Evolutionary conservation across 2,329 filamentous ascomycete species (phyloP).

Genomic region (Fusarium sp.): DNA sequence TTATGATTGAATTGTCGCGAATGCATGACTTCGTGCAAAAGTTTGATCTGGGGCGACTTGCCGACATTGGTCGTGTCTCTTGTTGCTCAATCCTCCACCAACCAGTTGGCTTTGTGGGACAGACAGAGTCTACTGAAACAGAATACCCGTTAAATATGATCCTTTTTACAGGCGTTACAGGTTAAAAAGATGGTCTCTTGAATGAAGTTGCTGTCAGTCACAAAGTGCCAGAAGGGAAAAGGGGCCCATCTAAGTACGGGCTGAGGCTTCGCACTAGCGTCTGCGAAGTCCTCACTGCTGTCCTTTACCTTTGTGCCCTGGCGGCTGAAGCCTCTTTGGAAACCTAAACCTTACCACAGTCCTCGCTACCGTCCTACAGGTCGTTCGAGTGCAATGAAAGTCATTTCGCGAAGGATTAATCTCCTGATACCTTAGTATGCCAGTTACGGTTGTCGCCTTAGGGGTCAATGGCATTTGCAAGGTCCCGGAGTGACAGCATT

Average conservation of each 20-base stretch:
- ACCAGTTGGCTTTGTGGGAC: background rate
- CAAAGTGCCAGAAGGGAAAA: background rate
- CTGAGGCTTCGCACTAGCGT: background rate
- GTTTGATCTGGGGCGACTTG: background rate
- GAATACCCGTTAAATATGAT: accelerated
- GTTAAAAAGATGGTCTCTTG: background rate
- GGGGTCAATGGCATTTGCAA: background rate
- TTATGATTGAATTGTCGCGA: background rate
- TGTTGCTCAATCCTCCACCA: background rate
- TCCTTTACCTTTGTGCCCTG: too few species aligned
- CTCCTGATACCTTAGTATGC: background rate
- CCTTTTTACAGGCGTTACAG: accelerated
- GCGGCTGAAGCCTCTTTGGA: too few species aligned
- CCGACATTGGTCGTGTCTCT: background rate
- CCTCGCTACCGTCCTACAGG: background rate
- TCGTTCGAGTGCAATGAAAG: background rate
- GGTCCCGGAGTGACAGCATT: background rate
- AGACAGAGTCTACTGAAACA: accelerated
- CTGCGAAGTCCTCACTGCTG: background rate
- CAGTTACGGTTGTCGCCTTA: background rate
- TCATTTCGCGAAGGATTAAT: background rate
- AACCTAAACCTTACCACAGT: too few species aligned
- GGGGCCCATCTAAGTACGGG: background rate
- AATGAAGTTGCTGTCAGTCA: too few species aligned
- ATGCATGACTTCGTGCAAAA: background rate